Base-by-base conservation (phyloP, 768 basidiomycete species). In the Collybia nuda region DNA sequence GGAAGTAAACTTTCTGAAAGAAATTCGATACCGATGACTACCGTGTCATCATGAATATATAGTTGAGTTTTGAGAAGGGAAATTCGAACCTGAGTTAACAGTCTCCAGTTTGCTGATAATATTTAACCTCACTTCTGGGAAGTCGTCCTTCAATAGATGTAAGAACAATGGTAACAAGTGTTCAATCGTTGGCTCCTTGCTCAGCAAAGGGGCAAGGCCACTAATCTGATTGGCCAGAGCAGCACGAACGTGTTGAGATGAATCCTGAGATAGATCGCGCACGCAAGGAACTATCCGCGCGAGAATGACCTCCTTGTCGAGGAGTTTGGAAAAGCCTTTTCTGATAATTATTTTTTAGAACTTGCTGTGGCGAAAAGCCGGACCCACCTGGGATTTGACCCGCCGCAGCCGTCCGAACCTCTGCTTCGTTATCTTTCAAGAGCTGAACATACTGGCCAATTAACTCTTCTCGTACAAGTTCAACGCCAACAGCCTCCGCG, bases 91-190 rank as follows among this genome's bases (percentile, higher is more conserved):
- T 44, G 79, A 75, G 66, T 98, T 96, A 57, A 99, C 95, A 29
- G 85, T 89, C 70, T 99, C 97, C 38, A 99, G 82, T 70, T 98
- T 98, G 75, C 93, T 93, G 72, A 99, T 99, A 62, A 99, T 90
- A 67, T 99, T 98, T 56, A 98, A 72, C 55, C 97, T 80, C 42
- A 99, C 97, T 62, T 99, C 97, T 4, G 95, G 93, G 76, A 98
- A 98, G 62, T 99, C 97, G 61, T 99, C 97, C 73, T 98, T 99
- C 47, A 99, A 75, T 40, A 99, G 79, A 62, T 94, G 93, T 40
- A 99, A 78, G 83, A 98, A 99, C 18, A 98, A 77, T 11, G 95
- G 97, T 15, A 98, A 78, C n/a, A 98, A 80, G 64, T 99, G 87
- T 67, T 99, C 95, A 62, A 95, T 90, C 8, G 97, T 99, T 2